Percentiles rank a stretch among this genome's conserved stretches.
These are phyloP conservation scores for Cymodocea nodosa DNA, from an alignment of 116 monocot species.

Conservation along the genomic window DNA sequence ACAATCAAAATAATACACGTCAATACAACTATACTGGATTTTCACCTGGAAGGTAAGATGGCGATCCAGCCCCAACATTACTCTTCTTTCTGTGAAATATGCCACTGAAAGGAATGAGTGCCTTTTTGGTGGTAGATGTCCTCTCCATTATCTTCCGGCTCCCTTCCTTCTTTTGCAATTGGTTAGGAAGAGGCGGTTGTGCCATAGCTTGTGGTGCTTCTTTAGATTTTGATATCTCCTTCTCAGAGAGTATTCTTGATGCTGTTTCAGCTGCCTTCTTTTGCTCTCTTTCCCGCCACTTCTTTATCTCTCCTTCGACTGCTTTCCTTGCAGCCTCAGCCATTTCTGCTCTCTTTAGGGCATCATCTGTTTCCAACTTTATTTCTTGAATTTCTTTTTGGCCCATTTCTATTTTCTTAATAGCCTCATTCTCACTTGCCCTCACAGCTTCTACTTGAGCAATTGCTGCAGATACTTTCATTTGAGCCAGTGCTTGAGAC, in stretches of 20 bases:
- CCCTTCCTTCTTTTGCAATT: background rate
- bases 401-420: constrained; percentile 30
- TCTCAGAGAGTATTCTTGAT: constrained; percentile 23
- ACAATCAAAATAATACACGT: background rate
- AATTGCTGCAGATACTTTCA: constrained; percentile 60
- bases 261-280: constrained; percentile 46
- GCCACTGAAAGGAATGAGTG: constrained; percentile 34
- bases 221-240: constrained; percentile 9
- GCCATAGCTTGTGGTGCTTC: background rate
- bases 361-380: constrained; percentile 41
- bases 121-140: constrained; percentile 15
- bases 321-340: constrained; percentile 58
- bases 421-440: constrained; percentile 57
- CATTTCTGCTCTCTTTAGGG: constrained; percentile 57
- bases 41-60: constrained; percentile 29
- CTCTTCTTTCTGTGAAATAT: constrained; percentile 51
- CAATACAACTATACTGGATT: constrained; percentile 11
- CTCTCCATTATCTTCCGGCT: constrained; percentile 3
- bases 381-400: constrained; percentile 57
- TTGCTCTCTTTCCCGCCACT: constrained; percentile 51
- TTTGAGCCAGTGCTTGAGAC: constrained; percentile 44
- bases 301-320: constrained; percentile 55
- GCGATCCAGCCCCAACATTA: constrained; percentile 15
- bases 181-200: background rate
- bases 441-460: constrained; percentile 57